phyloP scores from a whole-genome alignment of 2,329 filamentous ascomycete species.

The Neofusicoccum kwambonambiense region DNA sequence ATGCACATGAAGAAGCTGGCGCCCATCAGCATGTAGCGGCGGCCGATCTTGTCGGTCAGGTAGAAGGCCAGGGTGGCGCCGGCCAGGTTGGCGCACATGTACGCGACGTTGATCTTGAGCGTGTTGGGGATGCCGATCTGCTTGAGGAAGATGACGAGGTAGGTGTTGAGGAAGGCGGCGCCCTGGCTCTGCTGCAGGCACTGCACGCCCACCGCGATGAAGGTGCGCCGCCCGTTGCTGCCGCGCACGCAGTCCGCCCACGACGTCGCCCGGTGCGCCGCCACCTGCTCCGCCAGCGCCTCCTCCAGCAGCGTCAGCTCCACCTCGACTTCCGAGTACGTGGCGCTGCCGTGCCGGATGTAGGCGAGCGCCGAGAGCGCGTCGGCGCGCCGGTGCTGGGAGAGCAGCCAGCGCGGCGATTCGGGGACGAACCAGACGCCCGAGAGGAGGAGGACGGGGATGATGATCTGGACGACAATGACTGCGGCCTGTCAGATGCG shows the following conservation, averaged over 20 bases:
- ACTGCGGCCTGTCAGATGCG: not conserved
- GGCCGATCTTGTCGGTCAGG: slow-evolving; percentile 6
- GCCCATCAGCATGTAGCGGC: not conserved
- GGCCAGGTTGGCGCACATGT: not conserved
- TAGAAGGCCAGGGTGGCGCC: not conserved
- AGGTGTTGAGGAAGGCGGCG: not conserved
- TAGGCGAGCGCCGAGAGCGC: slow-evolving; percentile 43
- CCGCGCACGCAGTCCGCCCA: not conserved
- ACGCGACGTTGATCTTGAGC: not conserved
- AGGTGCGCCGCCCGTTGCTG: slow-evolving; percentile 2
- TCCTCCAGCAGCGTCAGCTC: slow-evolving; percentile 25
- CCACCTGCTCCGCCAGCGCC: not conserved
- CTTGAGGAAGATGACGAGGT: slow-evolving; percentile 8
- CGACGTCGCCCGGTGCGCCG: not conserved
- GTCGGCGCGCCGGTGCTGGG: slow-evolving; percentile 55
- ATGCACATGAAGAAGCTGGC: not conserved
- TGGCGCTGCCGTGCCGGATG: slow-evolving; percentile 39
- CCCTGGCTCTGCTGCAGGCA: slow-evolving; percentile 1
- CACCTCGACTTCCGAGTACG: slow-evolving; percentile 36
- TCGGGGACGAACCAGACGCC: slow-evolving; percentile 38
- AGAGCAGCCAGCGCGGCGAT: slow-evolving; percentile 51
- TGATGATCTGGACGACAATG: slow-evolving; percentile 27
- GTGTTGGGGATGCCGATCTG: not conserved
- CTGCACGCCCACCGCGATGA: slow-evolving; percentile 2
- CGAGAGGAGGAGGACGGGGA: slow-evolving; percentile 30